Conservation (phyloP, 495 filamentous ascomycete species). For the Penicillium daleae region DNA sequence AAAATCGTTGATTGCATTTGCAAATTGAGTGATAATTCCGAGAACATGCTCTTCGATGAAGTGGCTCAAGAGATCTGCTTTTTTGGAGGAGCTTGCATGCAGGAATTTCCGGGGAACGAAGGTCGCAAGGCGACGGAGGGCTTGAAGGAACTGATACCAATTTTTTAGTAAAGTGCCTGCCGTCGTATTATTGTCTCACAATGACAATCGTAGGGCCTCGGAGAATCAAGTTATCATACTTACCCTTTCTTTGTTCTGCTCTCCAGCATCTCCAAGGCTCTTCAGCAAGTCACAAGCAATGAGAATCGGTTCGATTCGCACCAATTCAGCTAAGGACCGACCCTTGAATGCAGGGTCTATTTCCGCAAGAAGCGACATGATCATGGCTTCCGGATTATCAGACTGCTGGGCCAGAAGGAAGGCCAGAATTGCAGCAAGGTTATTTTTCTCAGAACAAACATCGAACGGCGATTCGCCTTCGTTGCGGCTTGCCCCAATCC, state of each 20-base stretch:
- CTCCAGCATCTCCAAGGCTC: conserved; percentile 69
- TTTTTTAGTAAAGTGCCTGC: neutral
- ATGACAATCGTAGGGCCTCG: neutral
- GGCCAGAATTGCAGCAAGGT: conserved; percentile 78
- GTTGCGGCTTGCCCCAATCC: conserved; percentile 74
- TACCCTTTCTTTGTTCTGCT: conserved; percentile 62
- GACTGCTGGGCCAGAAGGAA: conserved; percentile 75
- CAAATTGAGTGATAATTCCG: conserved; percentile 83
- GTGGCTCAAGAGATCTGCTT: conserved; percentile 60
- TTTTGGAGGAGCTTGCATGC: conserved; percentile 54
- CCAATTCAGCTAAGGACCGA: conserved; percentile 65
- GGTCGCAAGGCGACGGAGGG: conserved; percentile 67
- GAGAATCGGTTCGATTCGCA: conserved; percentile 73
- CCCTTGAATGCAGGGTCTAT: conserved; percentile 70
- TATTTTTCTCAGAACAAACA: conserved; percentile 65
- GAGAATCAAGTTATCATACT: conserved; percentile 3
- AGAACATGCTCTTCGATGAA: conserved; percentile 87
- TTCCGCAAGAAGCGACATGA: conserved; percentile 67
- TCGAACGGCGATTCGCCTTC: conserved; percentile 59
- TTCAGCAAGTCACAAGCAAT: conserved; percentile 86
- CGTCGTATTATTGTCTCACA: neutral
- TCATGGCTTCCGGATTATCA: conserved; percentile 64
- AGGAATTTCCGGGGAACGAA: conserved; percentile 60
- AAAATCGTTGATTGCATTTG: conserved; percentile 77
- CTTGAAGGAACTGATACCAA: conserved; percentile 58